Base-by-base conservation (phyloP, 306 rosid genomes). In the Spatholobus suberectus region DNA sequence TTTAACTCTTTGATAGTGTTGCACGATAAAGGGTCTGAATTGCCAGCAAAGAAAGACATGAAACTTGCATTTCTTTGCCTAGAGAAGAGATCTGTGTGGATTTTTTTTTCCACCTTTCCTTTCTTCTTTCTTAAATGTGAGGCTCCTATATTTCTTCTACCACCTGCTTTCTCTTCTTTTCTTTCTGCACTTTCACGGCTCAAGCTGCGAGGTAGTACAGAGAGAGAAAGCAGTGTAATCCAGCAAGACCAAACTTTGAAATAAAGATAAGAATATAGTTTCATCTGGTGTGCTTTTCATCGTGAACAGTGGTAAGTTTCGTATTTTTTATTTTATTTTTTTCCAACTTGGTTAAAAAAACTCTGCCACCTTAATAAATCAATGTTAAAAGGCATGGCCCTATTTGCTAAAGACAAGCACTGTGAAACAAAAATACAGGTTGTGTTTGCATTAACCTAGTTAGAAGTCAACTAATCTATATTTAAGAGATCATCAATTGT, bases 1-100 rank as follows among this genome's bases (percentile, higher is more conserved):
- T 73, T 70, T 61, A 71, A 67, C 72, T 49, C 71, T 80, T 62
- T 51, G 75, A 29, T 62, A 87, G 89, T 66, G 86, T 71, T 81
- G 73, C 90, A 81, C 89, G 89, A 83, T 83, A 88, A 87, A 90
- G 90, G 86, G 80, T 79, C 87, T 90, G 92, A 79, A 21, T 83
- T 88, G 88, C 81, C 86, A 81, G 80, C 77, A 62, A 68, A 80
- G 74, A 86, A 70, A 80, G 84, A 78, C 70, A 58, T 70, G 8
- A 68, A 86, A 77, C 78, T 51, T 82, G 83, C 58, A 83, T 85
- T 77, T 78, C 62, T 77, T 69, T 86, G 71, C 59, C 73, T 12
- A 40, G 32, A 77, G 65, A 80, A 70, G 46, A 38, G 76, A 62
- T 80, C 41, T 74, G 32, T 15, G 21, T 23, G 52, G 73, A 75